phyloP scores from a whole-genome alignment of 164 flowering plant genomes.

The Sextonia rubra region DNA sequence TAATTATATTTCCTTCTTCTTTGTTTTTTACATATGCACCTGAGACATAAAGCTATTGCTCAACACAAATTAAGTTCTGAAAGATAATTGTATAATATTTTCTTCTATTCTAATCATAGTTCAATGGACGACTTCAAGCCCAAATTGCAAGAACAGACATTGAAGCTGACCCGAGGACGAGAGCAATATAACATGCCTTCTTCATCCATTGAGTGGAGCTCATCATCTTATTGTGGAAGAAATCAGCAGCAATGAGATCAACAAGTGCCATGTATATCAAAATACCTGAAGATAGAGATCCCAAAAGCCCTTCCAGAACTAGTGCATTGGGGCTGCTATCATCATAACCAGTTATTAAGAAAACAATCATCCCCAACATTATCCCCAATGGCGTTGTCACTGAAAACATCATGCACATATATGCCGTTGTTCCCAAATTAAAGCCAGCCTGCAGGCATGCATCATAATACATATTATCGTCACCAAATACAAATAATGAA shows the following conservation, averaged over 20 bases:
- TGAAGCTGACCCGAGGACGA: slow-evolving; percentile 54
- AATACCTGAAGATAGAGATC: slow-evolving; percentile 62
- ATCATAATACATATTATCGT: not conserved
- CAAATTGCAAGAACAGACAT: slow-evolving; percentile 75
- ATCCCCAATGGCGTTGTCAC: slow-evolving; percentile 79
- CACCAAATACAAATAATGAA: not conserved
- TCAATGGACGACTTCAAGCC: slow-evolving; percentile 19
- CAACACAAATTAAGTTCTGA: too few relatives aligned
- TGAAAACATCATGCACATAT: slow-evolving; percentile 73
- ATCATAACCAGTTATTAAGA: slow-evolving; percentile 52
- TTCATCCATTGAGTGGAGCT: slow-evolving; percentile 36
- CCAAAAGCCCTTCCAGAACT: slow-evolving; percentile 62
- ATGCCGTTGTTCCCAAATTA: slow-evolving; percentile 41
- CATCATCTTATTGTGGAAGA: slow-evolving; percentile 74
- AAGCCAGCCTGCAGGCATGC: slow-evolving; percentile 54
- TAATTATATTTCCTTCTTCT: too few relatives aligned
- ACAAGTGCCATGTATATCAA: slow-evolving; percentile 78
- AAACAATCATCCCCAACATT: slow-evolving; percentile 60
- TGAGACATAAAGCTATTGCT: too few relatives aligned
- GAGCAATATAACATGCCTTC: slow-evolving; percentile 45
- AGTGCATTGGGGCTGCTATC: slow-evolving; percentile 56
- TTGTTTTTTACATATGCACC: too few relatives aligned
- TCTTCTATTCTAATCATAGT: too few relatives aligned
- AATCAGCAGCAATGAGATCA: slow-evolving; percentile 66
- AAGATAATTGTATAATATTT: too few relatives aligned